Conservation (phyloP, 257 asterid species). For the Osmanthus fragrans region DNA sequence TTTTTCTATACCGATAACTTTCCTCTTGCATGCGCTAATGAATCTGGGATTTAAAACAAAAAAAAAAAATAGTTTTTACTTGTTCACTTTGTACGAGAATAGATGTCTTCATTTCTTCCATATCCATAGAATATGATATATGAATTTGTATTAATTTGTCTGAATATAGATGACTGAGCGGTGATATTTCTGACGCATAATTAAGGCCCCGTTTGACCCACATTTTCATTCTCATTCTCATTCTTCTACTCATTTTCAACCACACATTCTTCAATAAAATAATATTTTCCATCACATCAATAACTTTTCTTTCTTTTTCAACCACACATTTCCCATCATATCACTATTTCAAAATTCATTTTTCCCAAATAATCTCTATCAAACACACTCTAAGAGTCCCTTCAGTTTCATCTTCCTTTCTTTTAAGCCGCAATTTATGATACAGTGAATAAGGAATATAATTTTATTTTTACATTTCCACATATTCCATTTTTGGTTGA, state of each 20-base stretch:
- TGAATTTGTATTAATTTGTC: background rate
- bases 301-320: too few relatives aligned
- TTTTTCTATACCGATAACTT: background rate
- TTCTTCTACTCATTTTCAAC: too few relatives aligned
- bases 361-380: too few relatives aligned
- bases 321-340: too few relatives aligned
- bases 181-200: background rate
- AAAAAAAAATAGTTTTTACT: too few relatives aligned
- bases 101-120: background rate
- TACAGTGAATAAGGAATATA: background rate
- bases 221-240: too few relatives aligned
- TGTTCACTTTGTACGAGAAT: background rate
- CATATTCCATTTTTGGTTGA: background rate
- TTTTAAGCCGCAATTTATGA: background rate
- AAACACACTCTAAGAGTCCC: too few relatives aligned
- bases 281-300: too few relatives aligned
- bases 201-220: too few relatives aligned
- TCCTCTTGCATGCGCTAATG: background rate
- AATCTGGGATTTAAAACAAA: background rate
- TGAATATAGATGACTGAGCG: background rate
- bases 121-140: background rate
- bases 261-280: too few relatives aligned
- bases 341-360: too few relatives aligned
- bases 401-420: background rate
- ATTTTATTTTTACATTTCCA: background rate